Percentiles rank a stretch among this genome's conserved stretches.
phyloP scores from a whole-genome alignment of 306 rosid species.

The Alnus glutinosa region DNA sequence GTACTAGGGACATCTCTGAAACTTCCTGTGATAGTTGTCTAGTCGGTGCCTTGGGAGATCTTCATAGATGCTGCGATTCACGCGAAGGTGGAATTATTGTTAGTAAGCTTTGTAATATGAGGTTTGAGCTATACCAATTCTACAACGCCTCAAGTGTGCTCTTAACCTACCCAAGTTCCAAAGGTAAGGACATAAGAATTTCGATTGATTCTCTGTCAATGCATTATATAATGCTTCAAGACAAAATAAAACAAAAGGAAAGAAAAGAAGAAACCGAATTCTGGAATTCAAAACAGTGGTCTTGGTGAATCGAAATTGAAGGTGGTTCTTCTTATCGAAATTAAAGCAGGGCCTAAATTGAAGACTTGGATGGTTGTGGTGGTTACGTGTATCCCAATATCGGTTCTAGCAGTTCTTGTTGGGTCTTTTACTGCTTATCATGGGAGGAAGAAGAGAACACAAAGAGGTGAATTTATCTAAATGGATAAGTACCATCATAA shows the following conservation, averaged over 20 bases:
- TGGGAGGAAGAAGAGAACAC: constrained; percentile 1
- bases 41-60: constrained; percentile 38
- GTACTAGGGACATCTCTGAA: constrained; percentile 46
- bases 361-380: constrained; percentile 48
- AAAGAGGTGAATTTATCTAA: constrained; percentile 29
- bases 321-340: neutral
- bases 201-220: too few species aligned
- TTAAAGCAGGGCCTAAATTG: constrained; percentile 34
- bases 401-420: constrained; percentile 24
- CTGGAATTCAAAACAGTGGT: too few species aligned
- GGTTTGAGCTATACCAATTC: constrained; percentile 42
- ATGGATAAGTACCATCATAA: neutral
- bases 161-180: constrained; percentile 25
- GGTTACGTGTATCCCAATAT: constrained; percentile 29
- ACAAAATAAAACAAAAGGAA: too few species aligned
- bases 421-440: constrained; percentile 24
- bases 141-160: constrained; percentile 26
- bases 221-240: too few species aligned
- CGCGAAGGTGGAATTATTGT: constrained; percentile 37
- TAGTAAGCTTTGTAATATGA: constrained; percentile 45
- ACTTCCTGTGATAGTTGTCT: constrained; percentile 39
- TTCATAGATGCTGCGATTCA: constrained; percentile 37
- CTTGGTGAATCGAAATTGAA: neutral
- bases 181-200: constrained; percentile 11
- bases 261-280: too few species aligned